Conservation (phyloP, 2,329 filamentous ascomycete species). For the Zelopaecilomyces penicillatus region DNA sequence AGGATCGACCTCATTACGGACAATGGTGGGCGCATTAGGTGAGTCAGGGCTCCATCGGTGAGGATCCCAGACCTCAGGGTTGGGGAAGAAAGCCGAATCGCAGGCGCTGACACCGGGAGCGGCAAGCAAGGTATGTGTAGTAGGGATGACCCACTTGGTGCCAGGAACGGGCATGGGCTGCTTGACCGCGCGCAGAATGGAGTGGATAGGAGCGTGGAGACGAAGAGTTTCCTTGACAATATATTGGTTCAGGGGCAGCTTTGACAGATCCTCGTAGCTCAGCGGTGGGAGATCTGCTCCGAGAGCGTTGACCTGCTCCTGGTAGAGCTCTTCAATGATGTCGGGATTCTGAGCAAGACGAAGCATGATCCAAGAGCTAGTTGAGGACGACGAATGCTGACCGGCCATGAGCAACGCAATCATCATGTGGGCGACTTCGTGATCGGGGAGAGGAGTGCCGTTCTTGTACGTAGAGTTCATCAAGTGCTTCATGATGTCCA, state of each 20-base stretch:
- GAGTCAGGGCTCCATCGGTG: constrained; percentile 76
- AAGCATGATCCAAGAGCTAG: constrained; percentile 76
- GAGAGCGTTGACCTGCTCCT: constrained; percentile 68
- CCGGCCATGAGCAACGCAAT: constrained; percentile 89
- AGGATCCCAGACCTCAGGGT: constrained; percentile 78
- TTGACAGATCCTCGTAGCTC: constrained; percentile 67
- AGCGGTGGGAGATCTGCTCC: constrained; percentile 68
- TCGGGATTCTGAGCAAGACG: constrained; percentile 70
- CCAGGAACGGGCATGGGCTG: constrained; percentile 75
- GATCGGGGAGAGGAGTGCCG: constrained; percentile 67
- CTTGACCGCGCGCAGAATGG: constrained; percentile 88
- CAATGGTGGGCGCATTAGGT: constrained; percentile 41
- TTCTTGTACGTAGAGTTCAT: constrained; percentile 84
- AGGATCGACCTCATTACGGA: constrained; percentile 34
- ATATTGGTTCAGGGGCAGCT: constrained; percentile 72
- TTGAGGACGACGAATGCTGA: constrained; percentile 81
- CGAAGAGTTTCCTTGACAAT: constrained; percentile 89
- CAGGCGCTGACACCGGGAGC: constrained; percentile 75
- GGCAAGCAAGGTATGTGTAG: constrained; percentile 71
- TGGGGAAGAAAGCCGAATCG: constrained; percentile 68
- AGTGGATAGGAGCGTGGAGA: constrained; percentile 87
- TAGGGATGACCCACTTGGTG: constrained; percentile 75
- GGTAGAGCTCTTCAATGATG: constrained; percentile 70
- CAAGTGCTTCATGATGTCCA: constrained; percentile 84
- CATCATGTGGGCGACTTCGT: constrained; percentile 88